Evolutionary conservation across 805 yeast genomes (phyloP).

Genomic region (Tanozyma kutaoensis): DNA sequence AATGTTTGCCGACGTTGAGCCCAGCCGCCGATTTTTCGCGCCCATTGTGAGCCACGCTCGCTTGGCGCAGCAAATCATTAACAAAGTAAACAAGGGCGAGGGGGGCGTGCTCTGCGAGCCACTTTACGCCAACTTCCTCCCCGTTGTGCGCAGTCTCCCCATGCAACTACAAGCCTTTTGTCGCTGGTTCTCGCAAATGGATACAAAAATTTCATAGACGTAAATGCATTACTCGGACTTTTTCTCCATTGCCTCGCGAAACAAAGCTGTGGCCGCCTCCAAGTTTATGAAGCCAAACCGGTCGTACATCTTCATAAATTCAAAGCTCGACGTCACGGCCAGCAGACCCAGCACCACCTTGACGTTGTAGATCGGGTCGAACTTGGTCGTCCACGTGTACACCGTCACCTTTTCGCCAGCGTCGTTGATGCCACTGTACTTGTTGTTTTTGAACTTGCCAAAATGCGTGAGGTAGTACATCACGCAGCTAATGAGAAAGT

Average conservation of each 20-base stretch:
- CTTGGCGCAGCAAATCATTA: slow-evolving; percentile 22
- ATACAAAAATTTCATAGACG: slow-evolving; percentile 16
- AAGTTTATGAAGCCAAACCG: slow-evolving; percentile 30
- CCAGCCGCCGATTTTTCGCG: slow-evolving; percentile 29
- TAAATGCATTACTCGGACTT: background rate
- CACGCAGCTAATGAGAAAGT: slow-evolving; percentile 20
- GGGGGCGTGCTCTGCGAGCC: slow-evolving; percentile 32
- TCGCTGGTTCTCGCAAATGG: slow-evolving; percentile 24
- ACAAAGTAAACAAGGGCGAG: slow-evolving; percentile 20
- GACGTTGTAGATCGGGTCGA: slow-evolving; percentile 31
- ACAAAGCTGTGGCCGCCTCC: slow-evolving; percentile 7
- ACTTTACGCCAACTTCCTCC: slow-evolving; percentile 32
- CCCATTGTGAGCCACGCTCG: slow-evolving; percentile 28
- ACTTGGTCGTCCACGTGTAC: slow-evolving; percentile 26
- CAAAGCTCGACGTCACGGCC: slow-evolving; percentile 14
- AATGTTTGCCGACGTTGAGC: slow-evolving; percentile 35
- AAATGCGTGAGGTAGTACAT: slow-evolving; percentile 19
- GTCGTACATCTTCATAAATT: slow-evolving; percentile 29
- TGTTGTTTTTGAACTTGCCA: slow-evolving; percentile 27
- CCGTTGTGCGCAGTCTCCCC: slow-evolving; percentile 29
- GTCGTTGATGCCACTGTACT: slow-evolving; percentile 29
- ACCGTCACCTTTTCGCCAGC: slow-evolving; percentile 22
- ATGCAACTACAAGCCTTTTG: slow-evolving; percentile 19
- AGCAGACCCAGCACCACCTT: slow-evolving; percentile 13
- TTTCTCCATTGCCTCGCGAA: slow-evolving; percentile 2